These are phyloP conservation scores for Auricularia sp. DNA, from an alignment of 768 basidiomycete species.

Conservation along the genomic window DNA sequence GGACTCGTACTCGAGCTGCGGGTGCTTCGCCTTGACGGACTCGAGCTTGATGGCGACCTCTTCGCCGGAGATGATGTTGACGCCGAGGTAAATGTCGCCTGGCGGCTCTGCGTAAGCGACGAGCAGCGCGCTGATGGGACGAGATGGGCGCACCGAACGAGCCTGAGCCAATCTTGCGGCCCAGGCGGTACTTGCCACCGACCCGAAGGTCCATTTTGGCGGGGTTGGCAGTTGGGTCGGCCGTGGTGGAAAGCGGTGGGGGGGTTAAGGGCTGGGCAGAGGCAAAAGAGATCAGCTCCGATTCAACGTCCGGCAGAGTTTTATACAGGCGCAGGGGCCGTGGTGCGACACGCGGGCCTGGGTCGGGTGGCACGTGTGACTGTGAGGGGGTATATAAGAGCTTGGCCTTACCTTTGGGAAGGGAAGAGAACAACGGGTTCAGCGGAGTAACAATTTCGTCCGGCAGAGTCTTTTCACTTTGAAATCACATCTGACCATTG, in stretches of 20 bases:
- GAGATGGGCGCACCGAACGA: slow-evolving; percentile 69
- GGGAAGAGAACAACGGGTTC: not conserved
- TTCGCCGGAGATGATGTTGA: slow-evolving; percentile 99
- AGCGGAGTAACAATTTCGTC: too few species aligned
- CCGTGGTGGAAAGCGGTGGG: slow-evolving; percentile 35
- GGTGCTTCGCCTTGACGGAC: slow-evolving; percentile 99
- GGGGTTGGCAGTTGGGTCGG: slow-evolving; percentile 45
- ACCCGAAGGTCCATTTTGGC: slow-evolving; percentile 79
- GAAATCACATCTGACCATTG: too few species aligned
- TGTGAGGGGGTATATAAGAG: not conserved
- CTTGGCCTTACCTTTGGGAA: not conserved
- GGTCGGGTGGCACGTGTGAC: not conserved
- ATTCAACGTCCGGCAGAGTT: not conserved
- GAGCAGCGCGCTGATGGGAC: not conserved
- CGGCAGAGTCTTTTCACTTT: too few species aligned
- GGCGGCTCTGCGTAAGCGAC: not conserved
- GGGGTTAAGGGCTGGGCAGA: slow-evolving; percentile 4
- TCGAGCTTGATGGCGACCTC: slow-evolving; percentile 99
- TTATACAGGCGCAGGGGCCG: not conserved
- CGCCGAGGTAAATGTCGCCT: slow-evolving; percentile 99
- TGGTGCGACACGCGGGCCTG: not conserved
- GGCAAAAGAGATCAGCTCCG: not conserved
- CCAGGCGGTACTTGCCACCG: slow-evolving; percentile 92
- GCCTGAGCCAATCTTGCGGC: slow-evolving; percentile 98
- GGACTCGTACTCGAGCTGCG: slow-evolving; percentile 96